Evolutionary conservation across 1,139 yeast genomes (phyloP), one percentile per base, ranked within the genome.

Genomic region (Candida glucosophila): DNA sequence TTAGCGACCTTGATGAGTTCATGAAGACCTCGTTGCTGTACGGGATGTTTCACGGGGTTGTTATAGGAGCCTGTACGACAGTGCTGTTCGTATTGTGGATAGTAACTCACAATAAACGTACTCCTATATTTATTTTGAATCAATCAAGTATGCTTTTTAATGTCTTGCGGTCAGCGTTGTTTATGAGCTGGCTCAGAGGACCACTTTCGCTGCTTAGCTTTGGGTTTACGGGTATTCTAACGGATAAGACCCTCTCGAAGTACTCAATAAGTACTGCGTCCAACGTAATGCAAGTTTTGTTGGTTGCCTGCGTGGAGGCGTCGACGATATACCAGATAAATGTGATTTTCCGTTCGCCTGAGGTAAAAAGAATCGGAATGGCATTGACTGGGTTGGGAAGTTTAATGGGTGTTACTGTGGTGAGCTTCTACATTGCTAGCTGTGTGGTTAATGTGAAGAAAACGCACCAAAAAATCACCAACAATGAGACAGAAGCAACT

Each of bases 101-200:
- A 17, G 47, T 72, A 5, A 59, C 74, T 5, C 63, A 58, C 22
- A 66, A 62, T 30, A 71, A 61, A 39, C 65, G 53, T 21, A 71
- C 86, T 0, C 81, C 86, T 4, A 70, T 85, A 17, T 86, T 82
- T 46, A 49, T 76, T 13, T 53, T 83, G 28, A 85, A 86, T 49
- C 76, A 74, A 42, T 29, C 59, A 3, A 70, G 81, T 12, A 58
- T 86, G 28, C 28, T 70, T 3, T 46, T 73, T 4, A 52, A 77
- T 22, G 50, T 77, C 5, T 32, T 82, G 8, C 79, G 77, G 31
- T 70, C 83, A 2, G 60, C 65, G 5, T 54, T 81, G n/a, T 76
- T 63, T 48, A 43, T 77, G 16, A 61, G 53, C 11, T 74, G 73
- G 35, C 47, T 76, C 15, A 43, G 65, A 19, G 72, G 79, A 4